A percentile compares a stretch with the other conserved stretches of the same genome.
phyloP scores from a whole-genome alignment of 805 yeast species.

The Kluyveromyces starmeri region DNA sequence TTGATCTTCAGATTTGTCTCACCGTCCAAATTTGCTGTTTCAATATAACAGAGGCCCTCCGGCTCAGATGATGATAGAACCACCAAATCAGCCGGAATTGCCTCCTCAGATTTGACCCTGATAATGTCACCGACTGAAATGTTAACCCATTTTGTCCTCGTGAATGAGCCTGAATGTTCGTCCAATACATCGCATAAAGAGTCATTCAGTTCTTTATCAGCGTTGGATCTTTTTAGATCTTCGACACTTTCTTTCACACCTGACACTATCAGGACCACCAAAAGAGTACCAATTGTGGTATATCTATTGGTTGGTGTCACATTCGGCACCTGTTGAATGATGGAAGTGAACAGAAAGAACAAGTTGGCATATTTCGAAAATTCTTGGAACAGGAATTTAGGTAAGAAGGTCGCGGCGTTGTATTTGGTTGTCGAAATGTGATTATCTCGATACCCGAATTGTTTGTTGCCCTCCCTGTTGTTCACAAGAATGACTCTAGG shows the following conservation, averaged over 20 bases:
- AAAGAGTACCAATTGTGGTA: conserved; percentile 87
- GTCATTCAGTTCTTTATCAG: conserved; percentile 83
- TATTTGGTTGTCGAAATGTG: conserved; percentile 94
- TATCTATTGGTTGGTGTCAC: conserved; percentile 94
- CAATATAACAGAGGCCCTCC: conserved; percentile 94
- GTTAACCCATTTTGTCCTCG: conserved; percentile 69
- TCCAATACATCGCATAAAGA: conserved; percentile 61
- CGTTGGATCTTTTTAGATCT: conserved; percentile 77
- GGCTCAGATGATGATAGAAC: conserved; percentile 91
- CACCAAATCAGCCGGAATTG: conserved; percentile 88
- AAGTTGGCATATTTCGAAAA: conserved; percentile 94
- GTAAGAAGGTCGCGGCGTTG: conserved; percentile 84
- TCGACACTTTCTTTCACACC: conserved; percentile 88
- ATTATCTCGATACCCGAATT: conserved; percentile 60
- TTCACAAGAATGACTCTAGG: conserved; percentile 65
- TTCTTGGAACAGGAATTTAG: conserved; percentile 92
- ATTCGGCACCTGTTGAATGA: conserved; percentile 92
- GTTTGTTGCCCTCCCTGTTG: conserved; percentile 46
- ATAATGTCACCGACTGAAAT: conserved; percentile 89
- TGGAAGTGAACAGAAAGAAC: conserved; percentile 85
- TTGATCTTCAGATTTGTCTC: conserved; percentile 95
- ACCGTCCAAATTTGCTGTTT: conserved; percentile 95
- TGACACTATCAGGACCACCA: conserved; percentile 78
- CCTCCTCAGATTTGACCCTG: conserved; percentile 73
- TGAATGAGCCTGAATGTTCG: conserved; percentile 52